Evolutionary conservation across 441 rosid species (phyloP).

Genomic region (Pelargonium fulgidum): DNA sequence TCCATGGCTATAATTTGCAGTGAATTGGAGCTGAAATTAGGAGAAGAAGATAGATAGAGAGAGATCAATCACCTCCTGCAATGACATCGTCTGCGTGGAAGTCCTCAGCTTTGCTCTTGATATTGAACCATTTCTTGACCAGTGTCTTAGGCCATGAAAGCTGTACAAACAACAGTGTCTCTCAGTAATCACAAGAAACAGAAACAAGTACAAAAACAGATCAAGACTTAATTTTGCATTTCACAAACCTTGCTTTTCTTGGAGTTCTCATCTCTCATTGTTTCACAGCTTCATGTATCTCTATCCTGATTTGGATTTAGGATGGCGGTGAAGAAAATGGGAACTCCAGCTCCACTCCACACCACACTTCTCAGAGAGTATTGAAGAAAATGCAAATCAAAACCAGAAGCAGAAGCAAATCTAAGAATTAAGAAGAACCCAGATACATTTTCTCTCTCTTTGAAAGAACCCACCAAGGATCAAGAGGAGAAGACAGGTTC

Average conservation of each 20-base stretch:
- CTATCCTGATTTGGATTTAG: slow-evolving; percentile 21
- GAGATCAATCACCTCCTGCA: slow-evolving; percentile 43
- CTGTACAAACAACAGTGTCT: slow-evolving; percentile 21
- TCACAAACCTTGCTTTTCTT: slow-evolving; percentile 77
- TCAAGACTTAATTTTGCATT: slow-evolving; percentile 9
- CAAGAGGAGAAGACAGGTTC: slow-evolving; percentile 11
- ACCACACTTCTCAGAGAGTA: background rate
- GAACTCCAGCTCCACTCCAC: background rate
- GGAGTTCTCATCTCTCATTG: slow-evolving; percentile 76
- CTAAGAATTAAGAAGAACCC: slow-evolving; percentile 18
- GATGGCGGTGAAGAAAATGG: slow-evolving; percentile 17
- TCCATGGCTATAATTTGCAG: slow-evolving; percentile 12
- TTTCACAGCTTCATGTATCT: slow-evolving; percentile 50
- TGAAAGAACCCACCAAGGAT: slow-evolving; percentile 6
- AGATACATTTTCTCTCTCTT: slow-evolving; percentile 10
- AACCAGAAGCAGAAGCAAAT: slow-evolving; percentile 12
- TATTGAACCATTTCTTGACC: slow-evolving; percentile 90
- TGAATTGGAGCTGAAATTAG: slow-evolving; percentile 6
- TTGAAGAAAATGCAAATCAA: background rate
- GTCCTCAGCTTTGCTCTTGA: slow-evolving; percentile 78
- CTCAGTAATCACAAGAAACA: background rate
- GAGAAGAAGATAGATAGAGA: background rate
- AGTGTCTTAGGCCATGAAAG: slow-evolving; percentile 92
- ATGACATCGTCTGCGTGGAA: slow-evolving; percentile 60
- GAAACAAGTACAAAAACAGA: slow-evolving; percentile 4